Percentiles rank a stretch among this genome's conserved stretches.
phyloP scores from a whole-genome alignment of 2,329 filamentous ascomycete genomes.

The Phaeosphaeria sp. region DNA sequence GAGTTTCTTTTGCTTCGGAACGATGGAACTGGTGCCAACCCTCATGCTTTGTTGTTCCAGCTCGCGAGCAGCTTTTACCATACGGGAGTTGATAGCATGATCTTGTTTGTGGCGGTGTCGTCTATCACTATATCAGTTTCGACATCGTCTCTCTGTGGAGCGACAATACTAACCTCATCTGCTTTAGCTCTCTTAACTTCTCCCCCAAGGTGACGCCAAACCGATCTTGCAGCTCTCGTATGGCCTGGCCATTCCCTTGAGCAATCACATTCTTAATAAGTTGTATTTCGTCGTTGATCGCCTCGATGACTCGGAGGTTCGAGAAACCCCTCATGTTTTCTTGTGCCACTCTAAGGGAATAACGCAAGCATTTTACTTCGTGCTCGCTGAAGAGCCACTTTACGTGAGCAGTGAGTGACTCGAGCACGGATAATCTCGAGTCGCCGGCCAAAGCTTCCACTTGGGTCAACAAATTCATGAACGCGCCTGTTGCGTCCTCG shows the following conservation, averaged over 20 bases:
- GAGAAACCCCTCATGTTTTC: constrained; percentile 8
- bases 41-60: background rate
- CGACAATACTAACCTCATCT: background rate
- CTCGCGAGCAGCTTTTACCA: background rate
- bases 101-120: constrained; percentile 1
- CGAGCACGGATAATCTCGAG: background rate
- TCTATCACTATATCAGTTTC: background rate
- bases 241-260: background rate
- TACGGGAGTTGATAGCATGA: background rate
- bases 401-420: constrained; percentile 3
- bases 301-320: constrained; percentile 4
- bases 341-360: constrained; percentile 9
- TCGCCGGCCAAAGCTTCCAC: constrained; percentile 3
- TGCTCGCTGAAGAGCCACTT: constrained; percentile 10
- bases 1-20: background rate
- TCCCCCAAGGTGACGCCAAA: background rate
- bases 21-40: background rate
- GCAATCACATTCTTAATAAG: background rate
- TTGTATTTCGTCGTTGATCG: constrained; percentile 3
- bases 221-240: background rate
- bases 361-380: constrained; percentile 5
- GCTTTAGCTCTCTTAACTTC: background rate
- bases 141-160: background rate
- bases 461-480: background rate
- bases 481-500: background rate